Evolutionary conservation across 2,329 filamentous ascomycete genomes (phyloP).

Genomic region (Hypoxylon sp.): DNA sequence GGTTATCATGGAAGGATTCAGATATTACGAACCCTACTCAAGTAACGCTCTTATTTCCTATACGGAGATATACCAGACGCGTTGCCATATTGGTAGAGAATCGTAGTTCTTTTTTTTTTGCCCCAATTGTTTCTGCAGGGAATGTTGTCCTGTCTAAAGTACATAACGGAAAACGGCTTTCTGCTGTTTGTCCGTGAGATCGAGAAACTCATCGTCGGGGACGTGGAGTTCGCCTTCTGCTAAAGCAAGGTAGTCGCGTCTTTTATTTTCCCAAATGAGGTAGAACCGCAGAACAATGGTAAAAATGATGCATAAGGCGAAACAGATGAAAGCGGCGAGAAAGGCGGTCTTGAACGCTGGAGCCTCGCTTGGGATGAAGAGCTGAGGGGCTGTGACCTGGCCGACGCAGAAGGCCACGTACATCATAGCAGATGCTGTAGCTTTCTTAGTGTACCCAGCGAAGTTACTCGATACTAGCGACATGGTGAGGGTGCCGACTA

Average conservation of each 20-base stretch:
- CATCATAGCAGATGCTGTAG: conserved; percentile 43
- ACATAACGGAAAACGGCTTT: conserved; percentile 48
- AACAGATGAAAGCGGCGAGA: conserved; percentile 73
- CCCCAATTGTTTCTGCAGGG: background rate
- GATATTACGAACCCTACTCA: background rate
- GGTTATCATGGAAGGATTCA: background rate
- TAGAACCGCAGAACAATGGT: conserved; percentile 66
- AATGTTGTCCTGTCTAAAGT: conserved; percentile 9
- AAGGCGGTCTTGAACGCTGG: conserved; percentile 75
- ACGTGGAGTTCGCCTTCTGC: conserved; percentile 26
- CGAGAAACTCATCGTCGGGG: conserved; percentile 43
- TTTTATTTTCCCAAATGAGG: conserved; percentile 66
- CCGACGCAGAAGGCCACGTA: conserved; percentile 44
- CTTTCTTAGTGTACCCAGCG: conserved; percentile 43
- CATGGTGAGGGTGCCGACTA: conserved; percentile 41
- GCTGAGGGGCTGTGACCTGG: conserved; percentile 63
- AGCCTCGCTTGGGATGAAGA: conserved; percentile 70
- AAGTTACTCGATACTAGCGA: conserved; percentile 40
- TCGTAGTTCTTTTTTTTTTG: background rate
- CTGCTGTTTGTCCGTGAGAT: conserved; percentile 49
- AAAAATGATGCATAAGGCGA: conserved; percentile 64
- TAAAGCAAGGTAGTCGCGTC: conserved; percentile 59
- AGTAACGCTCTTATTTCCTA: background rate
- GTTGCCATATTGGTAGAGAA: background rate
- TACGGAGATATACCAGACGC: background rate